Percentiles rank a stretch among this genome's conserved stretches.
Conservation (phyloP, 1,284 basidiomycete species). For the Melampsora larici-populina region DNA sequence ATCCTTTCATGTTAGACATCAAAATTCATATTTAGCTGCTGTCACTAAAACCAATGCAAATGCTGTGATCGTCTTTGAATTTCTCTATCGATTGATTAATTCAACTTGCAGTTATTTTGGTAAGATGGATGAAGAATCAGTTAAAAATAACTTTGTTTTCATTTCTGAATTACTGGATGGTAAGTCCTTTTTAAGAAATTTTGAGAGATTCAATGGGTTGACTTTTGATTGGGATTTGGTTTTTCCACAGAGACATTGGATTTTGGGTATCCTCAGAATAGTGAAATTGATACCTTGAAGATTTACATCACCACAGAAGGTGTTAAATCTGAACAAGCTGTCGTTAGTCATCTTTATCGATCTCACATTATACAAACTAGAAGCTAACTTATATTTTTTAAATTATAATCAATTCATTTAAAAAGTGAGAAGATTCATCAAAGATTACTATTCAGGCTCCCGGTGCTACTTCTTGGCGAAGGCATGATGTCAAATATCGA, state of each 20-base stretch:
- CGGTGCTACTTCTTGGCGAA: slow-evolving; percentile 86
- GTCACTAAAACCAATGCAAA: slow-evolving; percentile 88
- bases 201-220: too few species aligned
- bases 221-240: too few species aligned
- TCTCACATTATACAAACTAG: too few species aligned
- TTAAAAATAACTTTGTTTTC: slow-evolving; percentile 98
- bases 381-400: too few species aligned
- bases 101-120: slow-evolving; percentile 94
- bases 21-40: slow-evolving; percentile 89
- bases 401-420: too few species aligned
- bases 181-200: too few species aligned
- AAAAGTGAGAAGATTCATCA: slow-evolving; percentile 82
- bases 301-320: slow-evolving; percentile 99
- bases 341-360: slow-evolving; percentile 64
- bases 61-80: slow-evolving; percentile 95
- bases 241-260: slow-evolving; percentile 78
- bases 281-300: slow-evolving; percentile 94
- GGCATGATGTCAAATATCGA: slow-evolving; percentile 91
- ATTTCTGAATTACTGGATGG: slow-evolving; percentile 95
- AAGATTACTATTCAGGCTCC: slow-evolving; percentile 96
- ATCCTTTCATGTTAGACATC: slow-evolving; percentile 93
- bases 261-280: slow-evolving; percentile 99
- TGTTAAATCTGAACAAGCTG: slow-evolving; percentile 73
- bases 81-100: slow-evolving; percentile 89
- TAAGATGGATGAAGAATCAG: slow-evolving; percentile 92